phyloP scores from a whole-genome alignment of 2,329 filamentous ascomycete genomes.

The Lachnellula suecica region DNA sequence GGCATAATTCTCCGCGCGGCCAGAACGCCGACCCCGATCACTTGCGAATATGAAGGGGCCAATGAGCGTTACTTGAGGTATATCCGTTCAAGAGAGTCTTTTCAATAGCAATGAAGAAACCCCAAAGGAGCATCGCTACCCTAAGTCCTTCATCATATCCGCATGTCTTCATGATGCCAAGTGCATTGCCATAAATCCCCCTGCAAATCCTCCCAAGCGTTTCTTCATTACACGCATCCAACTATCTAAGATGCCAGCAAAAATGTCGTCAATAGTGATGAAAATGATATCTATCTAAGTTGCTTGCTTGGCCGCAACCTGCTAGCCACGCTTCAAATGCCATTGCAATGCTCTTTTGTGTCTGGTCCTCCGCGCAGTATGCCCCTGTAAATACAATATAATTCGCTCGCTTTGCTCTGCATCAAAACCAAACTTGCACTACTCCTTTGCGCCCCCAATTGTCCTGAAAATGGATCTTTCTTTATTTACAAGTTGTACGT shows the following conservation, averaged over 20 bases:
- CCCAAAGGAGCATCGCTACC: neutral
- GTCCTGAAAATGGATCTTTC: conserved; percentile 21
- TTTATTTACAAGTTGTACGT: conserved; percentile 35
- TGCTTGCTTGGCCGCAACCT: neutral
- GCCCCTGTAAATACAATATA: conserved; percentile 17
- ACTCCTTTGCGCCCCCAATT: conserved; percentile 1
- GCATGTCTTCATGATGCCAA: too few relatives aligned
- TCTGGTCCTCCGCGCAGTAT: conserved; percentile 6
- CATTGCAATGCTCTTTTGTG: conserved; percentile 8
- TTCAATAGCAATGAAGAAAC: neutral
- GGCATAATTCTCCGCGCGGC: too few relatives aligned
- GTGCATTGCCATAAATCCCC: neutral
- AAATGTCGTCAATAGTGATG: neutral
- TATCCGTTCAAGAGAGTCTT: neutral
- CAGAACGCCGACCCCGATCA: neutral
- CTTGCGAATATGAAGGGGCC: neutral
- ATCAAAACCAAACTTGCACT: conserved; percentile 6
- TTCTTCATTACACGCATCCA: neutral
- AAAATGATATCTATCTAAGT: conserved; percentile 4
- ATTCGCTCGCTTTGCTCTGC: conserved; percentile 3
- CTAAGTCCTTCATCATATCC: neutral
- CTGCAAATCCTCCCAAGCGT: neutral
- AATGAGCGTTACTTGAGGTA: neutral
- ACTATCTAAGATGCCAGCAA: conserved; percentile 4
- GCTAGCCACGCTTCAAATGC: conserved; percentile 3